These are phyloP conservation scores for Triticum monococcum DNA, from an alignment of 176 grass and related monocot species.

Conservation along the genomic window DNA sequence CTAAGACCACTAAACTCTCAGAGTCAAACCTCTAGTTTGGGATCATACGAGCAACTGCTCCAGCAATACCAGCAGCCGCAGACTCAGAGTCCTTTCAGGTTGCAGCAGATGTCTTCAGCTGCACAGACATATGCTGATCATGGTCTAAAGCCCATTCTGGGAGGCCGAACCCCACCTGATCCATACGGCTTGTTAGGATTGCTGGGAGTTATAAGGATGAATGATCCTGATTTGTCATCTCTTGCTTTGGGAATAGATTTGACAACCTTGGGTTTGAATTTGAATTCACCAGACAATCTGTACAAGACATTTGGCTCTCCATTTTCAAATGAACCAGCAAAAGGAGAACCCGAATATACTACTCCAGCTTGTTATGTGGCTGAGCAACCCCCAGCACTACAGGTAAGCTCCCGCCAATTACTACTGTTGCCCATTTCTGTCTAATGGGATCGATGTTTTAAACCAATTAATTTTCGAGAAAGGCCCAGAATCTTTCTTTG, in stretches of 20 bases:
- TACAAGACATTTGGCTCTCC: slow-evolving; percentile 97
- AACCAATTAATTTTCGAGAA: background rate
- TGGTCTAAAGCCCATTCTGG: slow-evolving; percentile 69
- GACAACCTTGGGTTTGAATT: slow-evolving; percentile 79
- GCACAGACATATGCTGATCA: slow-evolving; percentile 78
- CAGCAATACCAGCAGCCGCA: slow-evolving; percentile 88
- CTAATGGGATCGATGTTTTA: background rate
- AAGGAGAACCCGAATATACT: slow-evolving; percentile 80
- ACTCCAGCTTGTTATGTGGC: slow-evolving; percentile 78
- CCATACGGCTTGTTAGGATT: slow-evolving; percentile 85
- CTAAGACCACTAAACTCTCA: slow-evolving; percentile 61
- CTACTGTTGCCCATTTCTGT: background rate
- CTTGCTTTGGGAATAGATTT: slow-evolving; percentile 97
- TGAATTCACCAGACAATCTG: slow-evolving; percentile 90
- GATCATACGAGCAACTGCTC: slow-evolving; percentile 85
- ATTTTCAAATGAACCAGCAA: slow-evolving; percentile 80
- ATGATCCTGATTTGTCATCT: slow-evolving; percentile 73
- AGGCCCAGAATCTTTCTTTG: slow-evolving; percentile 2
- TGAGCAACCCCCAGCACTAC: slow-evolving; percentile 61
- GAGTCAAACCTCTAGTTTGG: slow-evolving; percentile 64
- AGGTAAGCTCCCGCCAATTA: slow-evolving; percentile 38
- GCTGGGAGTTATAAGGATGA: slow-evolving; percentile 74
- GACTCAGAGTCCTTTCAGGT: slow-evolving; percentile 66
- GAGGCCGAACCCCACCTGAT: slow-evolving; percentile 52
- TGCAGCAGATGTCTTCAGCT: slow-evolving; percentile 81